Evolutionary conservation across 371 early-diverging fungal species (phyloP).

Genomic region (Dinochytrium kinnereticum): DNA sequence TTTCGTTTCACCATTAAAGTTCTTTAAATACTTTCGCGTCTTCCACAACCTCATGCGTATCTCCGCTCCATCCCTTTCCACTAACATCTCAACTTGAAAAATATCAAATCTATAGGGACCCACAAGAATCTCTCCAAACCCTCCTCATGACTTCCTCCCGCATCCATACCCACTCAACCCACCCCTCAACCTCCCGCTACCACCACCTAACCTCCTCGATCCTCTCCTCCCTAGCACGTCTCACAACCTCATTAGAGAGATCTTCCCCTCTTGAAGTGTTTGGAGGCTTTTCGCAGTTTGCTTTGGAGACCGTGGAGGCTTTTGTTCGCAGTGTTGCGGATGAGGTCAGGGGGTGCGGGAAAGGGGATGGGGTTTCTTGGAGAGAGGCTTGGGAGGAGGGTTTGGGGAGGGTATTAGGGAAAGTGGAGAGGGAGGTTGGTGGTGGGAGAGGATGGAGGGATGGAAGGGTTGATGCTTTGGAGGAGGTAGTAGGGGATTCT

Average conservation of each 20-base stretch:
- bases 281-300: not conserved
- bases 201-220: not conserved
- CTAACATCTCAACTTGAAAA: no score
- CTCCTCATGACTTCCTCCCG: not conserved
- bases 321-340: not conserved
- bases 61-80: no score
- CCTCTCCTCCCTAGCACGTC: not conserved
- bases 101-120: not conserved
- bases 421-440: not conserved
- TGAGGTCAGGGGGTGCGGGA: not conserved
- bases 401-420: not conserved
- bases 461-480: not conserved
- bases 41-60: no score
- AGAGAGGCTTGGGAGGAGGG: not conserved
- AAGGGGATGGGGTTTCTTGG: not conserved
- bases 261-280: no score
- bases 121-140: not conserved
- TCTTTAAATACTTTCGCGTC: not conserved
- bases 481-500: not conserved
- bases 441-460: not conserved
- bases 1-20: not conserved
- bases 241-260: not conserved
- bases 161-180: not conserved
- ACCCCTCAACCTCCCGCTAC: not conserved
- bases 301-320: not conserved